Evolutionary conservation across 345 rosid genomes (phyloP).

Genomic region (Syzygium oleosum): DNA sequence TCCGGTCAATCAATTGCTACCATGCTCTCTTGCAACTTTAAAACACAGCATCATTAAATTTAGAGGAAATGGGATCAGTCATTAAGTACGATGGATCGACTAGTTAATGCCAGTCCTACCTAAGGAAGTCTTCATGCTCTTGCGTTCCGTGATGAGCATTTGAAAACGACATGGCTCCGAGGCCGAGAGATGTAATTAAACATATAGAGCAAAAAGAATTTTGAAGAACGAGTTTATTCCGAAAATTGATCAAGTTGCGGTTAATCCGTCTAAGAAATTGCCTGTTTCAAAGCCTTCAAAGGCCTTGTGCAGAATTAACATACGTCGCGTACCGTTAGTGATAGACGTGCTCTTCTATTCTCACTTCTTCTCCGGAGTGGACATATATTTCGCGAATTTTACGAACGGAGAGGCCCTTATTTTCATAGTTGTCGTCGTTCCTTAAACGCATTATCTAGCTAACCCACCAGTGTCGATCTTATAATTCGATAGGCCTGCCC

Average conservation of each 20-base stretch:
- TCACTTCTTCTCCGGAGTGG: not conserved
- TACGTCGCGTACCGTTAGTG: rapidly evolving
- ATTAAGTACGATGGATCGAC: not conserved
- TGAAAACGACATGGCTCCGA: too few relatives aligned
- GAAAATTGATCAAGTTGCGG: not conserved
- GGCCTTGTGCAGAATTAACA: not conserved
- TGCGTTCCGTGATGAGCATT: not conserved
- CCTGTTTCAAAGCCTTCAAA: not conserved
- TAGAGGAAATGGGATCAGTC: not conserved
- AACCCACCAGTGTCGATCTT: too few relatives aligned
- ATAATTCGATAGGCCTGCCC: too few relatives aligned
- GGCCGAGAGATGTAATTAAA: not conserved
- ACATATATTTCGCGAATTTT: not conserved
- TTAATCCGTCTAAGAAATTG: not conserved
- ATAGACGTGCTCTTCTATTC: not conserved
- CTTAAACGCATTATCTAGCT: too few relatives aligned
- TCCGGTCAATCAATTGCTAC: not conserved
- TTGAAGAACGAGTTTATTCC: not conserved
- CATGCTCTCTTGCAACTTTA: not conserved
- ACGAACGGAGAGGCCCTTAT: not conserved
- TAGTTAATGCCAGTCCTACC: not conserved
- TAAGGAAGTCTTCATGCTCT: not conserved
- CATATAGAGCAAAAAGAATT: not conserved
- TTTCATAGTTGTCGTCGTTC: too few relatives aligned
- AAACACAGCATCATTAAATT: not conserved